These are phyloP conservation scores for Sporothrix luriei DNA, from an alignment of 2,329 filamentous ascomycete species.

Conservation along the genomic window DNA sequence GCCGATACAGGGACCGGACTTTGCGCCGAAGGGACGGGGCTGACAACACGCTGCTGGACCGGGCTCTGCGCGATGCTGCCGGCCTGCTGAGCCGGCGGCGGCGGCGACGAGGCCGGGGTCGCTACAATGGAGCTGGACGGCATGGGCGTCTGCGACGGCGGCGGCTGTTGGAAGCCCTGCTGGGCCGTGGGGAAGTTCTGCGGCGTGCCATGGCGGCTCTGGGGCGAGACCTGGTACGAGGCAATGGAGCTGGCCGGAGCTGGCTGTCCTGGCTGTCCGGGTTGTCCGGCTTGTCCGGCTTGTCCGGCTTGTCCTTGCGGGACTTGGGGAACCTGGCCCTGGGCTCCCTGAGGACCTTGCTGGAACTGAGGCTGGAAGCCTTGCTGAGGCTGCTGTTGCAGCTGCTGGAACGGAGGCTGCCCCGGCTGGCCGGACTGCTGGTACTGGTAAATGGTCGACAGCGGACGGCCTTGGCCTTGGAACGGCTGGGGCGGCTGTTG, in stretches of 20 bases:
- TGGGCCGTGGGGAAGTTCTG: conserved; percentile 24
- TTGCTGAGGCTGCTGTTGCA: conserved; percentile 12
- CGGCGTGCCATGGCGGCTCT: conserved; percentile 29
- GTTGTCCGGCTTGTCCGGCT: too few relatives aligned
- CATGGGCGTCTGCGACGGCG: neutral
- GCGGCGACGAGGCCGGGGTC: neutral
- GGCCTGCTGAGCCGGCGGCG: neutral
- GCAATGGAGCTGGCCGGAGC: neutral
- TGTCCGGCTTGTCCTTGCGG: neutral
- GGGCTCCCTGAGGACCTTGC: conserved; percentile 1
- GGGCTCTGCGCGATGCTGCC: conserved; percentile 21
- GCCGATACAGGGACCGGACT: neutral
- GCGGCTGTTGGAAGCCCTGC: conserved; percentile 24
- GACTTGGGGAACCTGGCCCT: neutral
- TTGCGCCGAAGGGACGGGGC: neutral
- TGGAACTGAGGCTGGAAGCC: neutral
- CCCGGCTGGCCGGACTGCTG: conserved; percentile 17
- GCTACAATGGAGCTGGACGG: neutral
- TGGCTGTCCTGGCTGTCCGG: neutral
- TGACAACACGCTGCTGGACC: neutral
- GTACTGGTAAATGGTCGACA: conserved; percentile 22
- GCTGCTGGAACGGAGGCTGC: neutral
- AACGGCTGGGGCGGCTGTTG: neutral
- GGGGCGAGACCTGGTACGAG: conserved; percentile 28
- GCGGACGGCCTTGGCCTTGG: conserved; percentile 17